Conservation (phyloP, 371 early-diverging fungal species). For the Lichtheimia hyalospora region DNA sequence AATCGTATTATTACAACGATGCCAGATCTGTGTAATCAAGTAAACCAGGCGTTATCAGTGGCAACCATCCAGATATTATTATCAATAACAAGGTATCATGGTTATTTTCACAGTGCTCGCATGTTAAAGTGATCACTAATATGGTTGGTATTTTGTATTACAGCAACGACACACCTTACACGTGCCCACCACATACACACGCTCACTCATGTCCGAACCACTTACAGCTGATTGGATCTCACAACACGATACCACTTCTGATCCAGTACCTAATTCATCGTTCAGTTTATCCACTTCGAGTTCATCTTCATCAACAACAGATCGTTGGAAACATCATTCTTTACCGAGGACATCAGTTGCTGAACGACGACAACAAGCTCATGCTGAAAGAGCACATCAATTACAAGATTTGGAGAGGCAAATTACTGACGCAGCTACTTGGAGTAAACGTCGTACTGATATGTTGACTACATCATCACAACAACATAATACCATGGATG, state of each 20-base stretch:
- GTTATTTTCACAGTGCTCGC: too few relatives aligned
- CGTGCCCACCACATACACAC: too few relatives aligned
- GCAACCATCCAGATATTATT: too few relatives aligned
- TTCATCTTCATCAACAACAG: slow-evolving; percentile 15
- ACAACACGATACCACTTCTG: not conserved
- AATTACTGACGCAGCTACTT: slow-evolving; percentile 33
- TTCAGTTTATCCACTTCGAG: slow-evolving; percentile 10
- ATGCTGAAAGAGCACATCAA: slow-evolving; percentile 37
- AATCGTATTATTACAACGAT: too few relatives aligned
- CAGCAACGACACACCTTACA: not conserved
- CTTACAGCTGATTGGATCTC: too few relatives aligned
- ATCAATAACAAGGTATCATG: too few relatives aligned
- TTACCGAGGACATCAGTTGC: slow-evolving; percentile 7
- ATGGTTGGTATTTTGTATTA: not conserved
- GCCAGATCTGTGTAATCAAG: too few relatives aligned
- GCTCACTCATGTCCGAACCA: too few relatives aligned
- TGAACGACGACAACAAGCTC: slow-evolving; percentile 27
- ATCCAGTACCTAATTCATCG: slow-evolving; percentile 9
- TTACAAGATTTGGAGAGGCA: slow-evolving; percentile 43
- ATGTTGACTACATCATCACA: slow-evolving; percentile 17
- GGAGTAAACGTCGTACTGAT: slow-evolving; percentile 36
- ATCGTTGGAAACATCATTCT: not conserved
- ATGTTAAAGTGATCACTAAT: too few relatives aligned
- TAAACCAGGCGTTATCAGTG: too few relatives aligned
- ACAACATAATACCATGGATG: not conserved